These are phyloP conservation scores for Camelina neglecta DNA, from an alignment of 345 rosid species.

Conservation along the genomic window DNA sequence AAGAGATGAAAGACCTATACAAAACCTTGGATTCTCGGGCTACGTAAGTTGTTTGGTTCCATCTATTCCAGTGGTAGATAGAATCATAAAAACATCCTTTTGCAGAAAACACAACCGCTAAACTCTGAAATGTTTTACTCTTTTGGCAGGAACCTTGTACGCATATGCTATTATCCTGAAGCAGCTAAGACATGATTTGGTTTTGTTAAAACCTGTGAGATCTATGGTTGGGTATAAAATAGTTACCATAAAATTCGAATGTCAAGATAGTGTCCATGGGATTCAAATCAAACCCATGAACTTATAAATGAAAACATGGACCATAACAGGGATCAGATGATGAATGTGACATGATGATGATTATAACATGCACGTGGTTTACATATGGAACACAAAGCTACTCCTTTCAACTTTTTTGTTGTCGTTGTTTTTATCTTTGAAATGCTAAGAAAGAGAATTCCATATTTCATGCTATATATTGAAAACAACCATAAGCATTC, in stretches of 20 bases:
- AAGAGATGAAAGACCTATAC: constrained; percentile 47
- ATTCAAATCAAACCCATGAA: no score
- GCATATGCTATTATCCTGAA: constrained; percentile 64
- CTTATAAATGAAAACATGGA: no score
- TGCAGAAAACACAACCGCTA: no score
- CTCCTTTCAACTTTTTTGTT: neutral
- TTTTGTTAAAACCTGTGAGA: constrained; percentile 42
- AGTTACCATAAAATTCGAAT: no score
- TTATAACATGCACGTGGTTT: neutral
- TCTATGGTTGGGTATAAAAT: constrained; percentile 20
- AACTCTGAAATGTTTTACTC: neutral
- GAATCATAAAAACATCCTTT: no score
- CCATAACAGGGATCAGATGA: neutral
- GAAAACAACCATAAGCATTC: constrained; percentile 1
- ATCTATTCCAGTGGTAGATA: no score
- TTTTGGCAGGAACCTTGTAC: constrained; percentile 63
- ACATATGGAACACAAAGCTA: neutral
- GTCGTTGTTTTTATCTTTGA: neutral
- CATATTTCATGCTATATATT: constrained; percentile 1
- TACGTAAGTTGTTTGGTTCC: no score
- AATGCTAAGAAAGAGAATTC: neutral
- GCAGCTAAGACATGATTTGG: constrained; percentile 35
- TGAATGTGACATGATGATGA: constrained; percentile 8
- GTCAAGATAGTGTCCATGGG: no score
- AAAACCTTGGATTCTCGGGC: constrained; percentile 50